Base-by-base conservation (phyloP, 768 basidiomycete species). In the Boletus insuetus region DNA sequence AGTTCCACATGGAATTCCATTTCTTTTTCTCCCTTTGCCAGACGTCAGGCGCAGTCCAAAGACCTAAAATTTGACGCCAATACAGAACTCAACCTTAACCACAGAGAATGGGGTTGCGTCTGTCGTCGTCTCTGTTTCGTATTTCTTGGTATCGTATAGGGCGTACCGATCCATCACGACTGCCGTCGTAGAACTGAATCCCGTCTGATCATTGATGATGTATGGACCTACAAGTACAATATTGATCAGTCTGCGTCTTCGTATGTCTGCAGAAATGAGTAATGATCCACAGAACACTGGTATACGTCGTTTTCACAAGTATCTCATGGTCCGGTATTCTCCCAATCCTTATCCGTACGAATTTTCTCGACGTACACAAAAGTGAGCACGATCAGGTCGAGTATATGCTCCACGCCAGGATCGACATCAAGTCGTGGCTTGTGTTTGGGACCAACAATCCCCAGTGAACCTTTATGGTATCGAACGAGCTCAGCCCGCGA, bases 351-450 rank as follows among this genome's bases (percentile, higher is more conserved):
- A 38, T 68, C 62, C 57, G 55, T 59, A 34, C 65, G 64, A 5
- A 70, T 20, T 47, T 72, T 72, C 49, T 72, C 68, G 17, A 70
- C 65, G 38, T 68, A 71, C 22, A 72, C 61, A 22, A 71, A 72
- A 1, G 69, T 72, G 20, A 70, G 58, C 10, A 71, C 22, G 24
- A 72, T 44, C 34, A 63, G 34, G 57, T 70, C 68, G 24, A 70
- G 54, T 54, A 71, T 70, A 14, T 58, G 61, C 43, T 56, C 58
- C 40, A 61, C 58, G 5, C 38, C 50, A 5, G 64, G 51, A 51
- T 62, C 41, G 22, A 70, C 22, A 13, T 61, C 63, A 5, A 71
- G 50, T 17, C 20, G 57, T 9, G 67, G 62, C 8, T 56, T 54
- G 40, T 39, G 37, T 47, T 59, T 64, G 3, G 44, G 55, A 20